These are phyloP conservation scores for Gamarada debralockiae DNA, from an alignment of 495 filamentous ascomycete genomes.

Conservation along the genomic window DNA sequence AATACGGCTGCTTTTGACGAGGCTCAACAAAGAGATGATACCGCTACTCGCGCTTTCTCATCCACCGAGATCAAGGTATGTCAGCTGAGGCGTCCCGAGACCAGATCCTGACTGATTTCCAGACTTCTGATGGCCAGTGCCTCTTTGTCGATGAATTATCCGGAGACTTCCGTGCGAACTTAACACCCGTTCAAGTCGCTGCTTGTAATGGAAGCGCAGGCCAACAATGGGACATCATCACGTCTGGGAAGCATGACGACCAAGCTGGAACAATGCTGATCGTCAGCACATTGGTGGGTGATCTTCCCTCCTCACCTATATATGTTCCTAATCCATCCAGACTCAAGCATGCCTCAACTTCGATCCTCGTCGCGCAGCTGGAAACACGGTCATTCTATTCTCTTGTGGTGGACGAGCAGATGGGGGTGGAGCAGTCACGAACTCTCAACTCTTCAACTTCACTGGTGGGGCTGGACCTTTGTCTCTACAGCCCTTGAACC, in stretches of 20 bases:
- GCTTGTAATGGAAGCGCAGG: slow-evolving; percentile 44
- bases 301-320: background rate
- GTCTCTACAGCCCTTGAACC: slow-evolving; percentile 38
- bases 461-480: slow-evolving; percentile 37
- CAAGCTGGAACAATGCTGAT: slow-evolving; percentile 39
- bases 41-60: slow-evolving; percentile 45
- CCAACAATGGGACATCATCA: slow-evolving; percentile 53
- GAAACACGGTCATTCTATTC: slow-evolving; percentile 47
- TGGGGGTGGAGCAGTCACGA: slow-evolving; percentile 43
- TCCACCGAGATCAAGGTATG: slow-evolving; percentile 43
- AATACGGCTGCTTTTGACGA: slow-evolving; percentile 45
- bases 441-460: slow-evolving; percentile 47
- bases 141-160: slow-evolving; percentile 50
- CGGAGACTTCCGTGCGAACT: slow-evolving; percentile 53
- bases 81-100: background rate
- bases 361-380: slow-evolving; percentile 38
- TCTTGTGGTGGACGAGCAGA: slow-evolving; percentile 54
- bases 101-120: background rate
- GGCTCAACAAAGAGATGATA: slow-evolving; percentile 43
- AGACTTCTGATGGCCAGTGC: slow-evolving; percentile 49
- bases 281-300: slow-evolving; percentile 45
- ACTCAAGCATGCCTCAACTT: slow-evolving; percentile 55
- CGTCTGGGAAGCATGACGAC: slow-evolving; percentile 45
- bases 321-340: slow-evolving; percentile 15
- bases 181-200: slow-evolving; percentile 48